These are phyloP conservation scores for Nothophoma quercina DNA, from an alignment of 2,329 filamentous ascomycete genomes.

Conservation along the genomic window DNA sequence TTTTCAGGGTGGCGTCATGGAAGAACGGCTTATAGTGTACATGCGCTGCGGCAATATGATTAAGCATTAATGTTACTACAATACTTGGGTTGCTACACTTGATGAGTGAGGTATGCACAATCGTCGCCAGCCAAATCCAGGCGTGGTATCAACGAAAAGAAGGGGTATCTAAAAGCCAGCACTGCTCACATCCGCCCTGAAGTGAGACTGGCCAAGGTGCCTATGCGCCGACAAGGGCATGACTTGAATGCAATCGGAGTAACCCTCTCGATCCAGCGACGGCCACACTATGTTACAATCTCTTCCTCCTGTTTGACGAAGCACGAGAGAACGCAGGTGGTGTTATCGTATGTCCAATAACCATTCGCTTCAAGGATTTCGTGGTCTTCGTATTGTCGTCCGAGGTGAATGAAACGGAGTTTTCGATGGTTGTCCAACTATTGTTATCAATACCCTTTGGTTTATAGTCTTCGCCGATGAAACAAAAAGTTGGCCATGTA, in stretches of 20 bases:
- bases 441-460: constrained; percentile 15
- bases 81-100: not conserved
- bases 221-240: not conserved
- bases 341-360: constrained; percentile 73
- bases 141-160: not conserved
- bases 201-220: too few species aligned
- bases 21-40: too few species aligned
- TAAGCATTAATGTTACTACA: constrained; percentile 10
- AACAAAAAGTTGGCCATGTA: too few species aligned
- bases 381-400: constrained; percentile 77
- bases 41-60: not conserved
- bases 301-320: not conserved
- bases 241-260: not conserved
- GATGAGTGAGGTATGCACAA: not conserved
- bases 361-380: constrained; percentile 68
- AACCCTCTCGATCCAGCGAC: too few species aligned
- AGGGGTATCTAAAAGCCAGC: constrained; percentile 4
- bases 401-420: constrained; percentile 80
- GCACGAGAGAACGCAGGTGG: constrained; percentile 63
- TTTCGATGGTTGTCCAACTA: constrained; percentile 64
- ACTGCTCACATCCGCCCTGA: too few species aligned
- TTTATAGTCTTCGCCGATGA: too few species aligned
- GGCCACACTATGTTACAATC: not conserved
- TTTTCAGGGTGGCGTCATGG: too few species aligned
- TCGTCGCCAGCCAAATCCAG: not conserved